These are phyloP conservation scores for Ustilago crameri DNA, from an alignment of 1,284 basidiomycete genomes.

Conservation along the genomic window DNA sequence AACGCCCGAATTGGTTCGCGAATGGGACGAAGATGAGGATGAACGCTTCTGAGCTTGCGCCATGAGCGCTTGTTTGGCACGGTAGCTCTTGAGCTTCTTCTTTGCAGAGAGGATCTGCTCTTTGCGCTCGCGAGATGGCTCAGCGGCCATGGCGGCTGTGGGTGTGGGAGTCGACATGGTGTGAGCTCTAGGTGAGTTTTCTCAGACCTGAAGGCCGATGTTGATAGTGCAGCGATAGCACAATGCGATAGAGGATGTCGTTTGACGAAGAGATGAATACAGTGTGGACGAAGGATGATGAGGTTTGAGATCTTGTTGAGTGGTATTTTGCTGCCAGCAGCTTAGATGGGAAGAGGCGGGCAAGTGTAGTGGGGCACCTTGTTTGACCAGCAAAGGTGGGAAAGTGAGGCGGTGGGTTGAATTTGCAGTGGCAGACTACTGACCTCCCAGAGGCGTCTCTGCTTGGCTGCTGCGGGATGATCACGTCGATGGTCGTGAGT, in stretches of 20 bases:
- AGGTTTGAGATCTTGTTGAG: background rate
- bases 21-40: constrained; percentile 29
- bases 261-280: background rate
- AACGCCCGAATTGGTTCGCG: constrained; percentile 21
- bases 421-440: background rate
- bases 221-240: too few species aligned
- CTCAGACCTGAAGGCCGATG: constrained; percentile 2
- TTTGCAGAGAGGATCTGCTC: constrained; percentile 58
- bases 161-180: constrained; percentile 8
- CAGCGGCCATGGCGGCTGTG: constrained; percentile 10
- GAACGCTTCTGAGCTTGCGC: constrained; percentile 49
- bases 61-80: constrained; percentile 60
- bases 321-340: constrained; percentile 28
- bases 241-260: too few species aligned
- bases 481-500: constrained; percentile 7
- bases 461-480: background rate
- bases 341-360: constrained; percentile 2
- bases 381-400: constrained; percentile 45
- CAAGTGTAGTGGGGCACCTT: background rate
- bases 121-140: constrained; percentile 38
- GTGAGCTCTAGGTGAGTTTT: background rate
- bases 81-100: constrained; percentile 63
- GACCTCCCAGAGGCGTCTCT: constrained; percentile 28
- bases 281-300: background rate
- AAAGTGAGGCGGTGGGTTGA: background rate